These are phyloP conservation scores for Thelephora terrestris DNA, from an alignment of 1,284 basidiomycete genomes.

Conservation along the genomic window DNA sequence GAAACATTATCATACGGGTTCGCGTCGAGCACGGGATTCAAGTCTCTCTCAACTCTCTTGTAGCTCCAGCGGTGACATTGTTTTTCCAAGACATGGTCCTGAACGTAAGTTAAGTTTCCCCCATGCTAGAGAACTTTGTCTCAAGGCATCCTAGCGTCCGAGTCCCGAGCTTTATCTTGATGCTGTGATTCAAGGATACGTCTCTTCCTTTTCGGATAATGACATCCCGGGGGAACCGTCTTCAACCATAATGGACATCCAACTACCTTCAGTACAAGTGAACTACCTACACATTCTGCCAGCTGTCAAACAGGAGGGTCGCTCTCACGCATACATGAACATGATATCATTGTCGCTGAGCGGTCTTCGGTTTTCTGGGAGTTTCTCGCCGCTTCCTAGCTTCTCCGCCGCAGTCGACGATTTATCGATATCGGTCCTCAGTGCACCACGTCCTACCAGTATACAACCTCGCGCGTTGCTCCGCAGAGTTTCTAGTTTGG, in stretches of 20 bases:
- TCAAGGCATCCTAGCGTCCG: slow-evolving; percentile 11
- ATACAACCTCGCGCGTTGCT: background rate
- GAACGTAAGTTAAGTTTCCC: slow-evolving; percentile 12
- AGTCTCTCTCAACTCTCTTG: slow-evolving; percentile 16
- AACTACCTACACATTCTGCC: slow-evolving; percentile 10
- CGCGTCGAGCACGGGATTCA: slow-evolving; percentile 10
- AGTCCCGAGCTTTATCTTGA: slow-evolving; percentile 22
- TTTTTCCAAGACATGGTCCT: slow-evolving; percentile 12
- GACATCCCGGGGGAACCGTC: background rate
- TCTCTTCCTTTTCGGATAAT: slow-evolving; percentile 10
- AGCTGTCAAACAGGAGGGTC: slow-evolving; percentile 1
- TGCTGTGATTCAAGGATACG: slow-evolving; percentile 15
- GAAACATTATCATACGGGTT: slow-evolving; percentile 13
- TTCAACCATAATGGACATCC: slow-evolving; percentile 13
- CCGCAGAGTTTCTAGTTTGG: background rate
- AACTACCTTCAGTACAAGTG: slow-evolving; percentile 10
- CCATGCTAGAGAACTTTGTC: background rate
- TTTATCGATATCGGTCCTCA: no score
- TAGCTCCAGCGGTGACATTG: slow-evolving; percentile 12
- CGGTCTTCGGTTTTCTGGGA: no score
- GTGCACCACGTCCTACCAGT: background rate
- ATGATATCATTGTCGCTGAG: no score
- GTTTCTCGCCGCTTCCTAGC: no score
- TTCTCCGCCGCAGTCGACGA: no score
- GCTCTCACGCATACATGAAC: background rate